Percentiles rank a stretch among this genome's conserved stretches.
Conservation (phyloP, 306 rosid species). For the Vigna nakashimae region DNA sequence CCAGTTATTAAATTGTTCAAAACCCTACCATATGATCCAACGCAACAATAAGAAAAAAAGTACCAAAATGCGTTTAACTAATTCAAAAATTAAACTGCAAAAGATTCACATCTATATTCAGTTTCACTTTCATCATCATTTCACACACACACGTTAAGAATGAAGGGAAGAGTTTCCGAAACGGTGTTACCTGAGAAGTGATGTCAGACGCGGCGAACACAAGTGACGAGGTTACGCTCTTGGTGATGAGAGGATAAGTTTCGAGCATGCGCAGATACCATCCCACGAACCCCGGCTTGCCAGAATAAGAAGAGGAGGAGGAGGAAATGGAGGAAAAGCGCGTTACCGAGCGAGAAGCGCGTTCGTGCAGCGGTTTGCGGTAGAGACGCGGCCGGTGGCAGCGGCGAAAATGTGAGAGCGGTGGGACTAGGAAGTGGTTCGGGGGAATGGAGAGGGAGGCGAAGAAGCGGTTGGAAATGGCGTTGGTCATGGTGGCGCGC, state of each 20-base stretch:
- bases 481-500: not conserved
- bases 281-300: conserved; percentile 55
- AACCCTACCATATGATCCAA: not conserved
- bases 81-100: not conserved
- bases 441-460: not conserved
- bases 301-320: conserved; percentile 42
- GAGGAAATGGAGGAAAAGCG: not conserved
- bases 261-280: conserved; percentile 73
- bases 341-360: not conserved
- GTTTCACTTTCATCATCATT: not conserved
- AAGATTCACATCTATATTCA: not conserved
- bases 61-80: not conserved
- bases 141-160: not conserved
- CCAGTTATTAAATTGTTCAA: not conserved
- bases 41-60: not conserved
- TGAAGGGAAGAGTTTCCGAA: not conserved
- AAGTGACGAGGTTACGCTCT: conserved; percentile 63
- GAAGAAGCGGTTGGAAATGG: conserved; percentile 3
- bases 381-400: conserved; percentile 12
- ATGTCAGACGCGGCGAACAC: conserved; percentile 68
- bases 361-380: not conserved
- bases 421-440: not conserved
- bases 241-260: conserved; percentile 57
- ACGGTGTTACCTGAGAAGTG: conserved; percentile 67
- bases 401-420: conserved; percentile 30